Conservation (phyloP, 768 basidiomycete genomes). For the Trametes punicea region DNA sequence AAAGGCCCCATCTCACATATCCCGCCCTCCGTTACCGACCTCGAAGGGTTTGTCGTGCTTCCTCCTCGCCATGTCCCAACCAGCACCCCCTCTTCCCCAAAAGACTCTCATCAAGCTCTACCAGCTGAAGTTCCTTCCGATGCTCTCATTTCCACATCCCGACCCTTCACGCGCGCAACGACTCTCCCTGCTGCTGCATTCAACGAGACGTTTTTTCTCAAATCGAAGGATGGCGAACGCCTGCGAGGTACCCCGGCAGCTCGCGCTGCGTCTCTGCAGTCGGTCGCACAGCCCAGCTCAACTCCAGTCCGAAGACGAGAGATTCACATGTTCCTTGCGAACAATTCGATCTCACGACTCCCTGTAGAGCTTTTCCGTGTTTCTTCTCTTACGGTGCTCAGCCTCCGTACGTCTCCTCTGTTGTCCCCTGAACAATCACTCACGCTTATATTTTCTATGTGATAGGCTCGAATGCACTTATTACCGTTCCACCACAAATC, state of each 20-base stretch:
- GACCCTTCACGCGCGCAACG: constrained; percentile 21
- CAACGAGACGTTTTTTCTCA: constrained; percentile 18
- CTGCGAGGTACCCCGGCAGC: constrained; percentile 1
- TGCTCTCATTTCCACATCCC: background rate
- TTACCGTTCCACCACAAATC: constrained; percentile 62
- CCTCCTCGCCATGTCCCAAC: constrained; percentile 34
- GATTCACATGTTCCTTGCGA: constrained; percentile 54
- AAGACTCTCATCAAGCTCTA: constrained; percentile 30
- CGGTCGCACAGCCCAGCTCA: constrained; percentile 28
- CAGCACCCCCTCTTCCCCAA: constrained; percentile 26
- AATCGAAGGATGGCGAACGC: constrained; percentile 10
- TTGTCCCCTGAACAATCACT: background rate
- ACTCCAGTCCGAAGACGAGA: constrained; percentile 29
- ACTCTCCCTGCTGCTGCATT: constrained; percentile 20
- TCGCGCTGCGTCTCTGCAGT: constrained; percentile 17
- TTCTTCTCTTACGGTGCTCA: constrained; percentile 56
- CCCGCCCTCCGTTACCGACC: constrained; percentile 43
- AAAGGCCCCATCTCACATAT: constrained; percentile 43
- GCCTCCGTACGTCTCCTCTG: constrained; percentile 50
- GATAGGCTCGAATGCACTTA: constrained; percentile 56
- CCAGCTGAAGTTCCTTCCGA: background rate
- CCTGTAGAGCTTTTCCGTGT: constrained; percentile 58
- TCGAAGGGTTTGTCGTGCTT: constrained; percentile 45
- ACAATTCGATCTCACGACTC: constrained; percentile 50
- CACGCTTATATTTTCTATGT: background rate